Evolutionary conservation across 257 asterid genomes (phyloP).

Genomic region (Verbena officinalis): DNA sequence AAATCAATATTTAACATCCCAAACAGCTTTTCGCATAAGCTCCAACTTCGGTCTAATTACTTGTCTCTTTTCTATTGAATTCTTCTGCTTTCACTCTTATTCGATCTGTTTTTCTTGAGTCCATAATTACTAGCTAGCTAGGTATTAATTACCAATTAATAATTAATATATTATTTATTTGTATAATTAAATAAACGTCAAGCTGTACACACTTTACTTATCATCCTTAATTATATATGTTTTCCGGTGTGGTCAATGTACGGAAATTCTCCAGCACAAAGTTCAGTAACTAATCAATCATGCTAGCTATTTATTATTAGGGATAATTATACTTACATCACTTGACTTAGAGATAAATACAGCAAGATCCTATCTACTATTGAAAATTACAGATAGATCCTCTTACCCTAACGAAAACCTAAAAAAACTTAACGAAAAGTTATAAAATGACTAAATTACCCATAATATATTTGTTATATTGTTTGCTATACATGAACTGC

Average conservation of each 20-base stretch:
- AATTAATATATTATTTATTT: neutral
- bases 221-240: slow-evolving; percentile 3
- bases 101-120: slow-evolving; percentile 11
- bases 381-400: too few relatives aligned
- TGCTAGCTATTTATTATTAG: neutral
- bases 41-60: slow-evolving; percentile 23
- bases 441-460: too few relatives aligned
- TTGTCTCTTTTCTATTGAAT: slow-evolving; percentile 45
- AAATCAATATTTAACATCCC: slow-evolving; percentile 36
- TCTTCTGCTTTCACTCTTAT: slow-evolving; percentile 23
- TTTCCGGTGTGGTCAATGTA: slow-evolving; percentile 31
- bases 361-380: too few relatives aligned
- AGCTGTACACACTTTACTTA: neutral
- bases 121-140: neutral
- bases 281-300: neutral
- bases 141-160: neutral
- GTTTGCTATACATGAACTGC: too few relatives aligned
- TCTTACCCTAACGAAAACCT: too few relatives aligned
- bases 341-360: too few relatives aligned
- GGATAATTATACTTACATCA: too few relatives aligned
- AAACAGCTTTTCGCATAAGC: slow-evolving; percentile 22
- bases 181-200: neutral
- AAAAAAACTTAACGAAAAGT: too few relatives aligned
- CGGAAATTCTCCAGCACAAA: neutral
- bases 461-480: too few relatives aligned